Base-by-base conservation (phyloP, 1,139 yeast genomes). In the Diutina scorzettiae region DNA sequence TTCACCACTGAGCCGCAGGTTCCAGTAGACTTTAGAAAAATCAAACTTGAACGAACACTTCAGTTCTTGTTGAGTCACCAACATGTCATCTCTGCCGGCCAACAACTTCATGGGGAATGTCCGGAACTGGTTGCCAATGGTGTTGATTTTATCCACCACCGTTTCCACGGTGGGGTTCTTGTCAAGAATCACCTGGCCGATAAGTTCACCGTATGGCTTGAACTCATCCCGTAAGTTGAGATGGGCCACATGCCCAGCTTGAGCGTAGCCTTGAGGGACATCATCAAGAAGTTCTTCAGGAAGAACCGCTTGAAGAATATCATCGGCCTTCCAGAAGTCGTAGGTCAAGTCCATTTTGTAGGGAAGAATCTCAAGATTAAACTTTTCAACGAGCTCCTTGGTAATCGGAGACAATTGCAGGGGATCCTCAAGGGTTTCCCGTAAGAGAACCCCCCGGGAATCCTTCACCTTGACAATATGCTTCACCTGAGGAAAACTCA, bases 231-330 rank as follows among this genome's bases (percentile, higher is more conserved):
- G 69, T 41, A 93, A 62, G 53, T 93, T 93, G 53, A 93, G 61
- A 59, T 93, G 99, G 0, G 98, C 98, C 43, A 93, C 76, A 61
- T 93, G 98, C 0, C 99, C 99, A 0, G 95, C 95, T 42, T 81
- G 78, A 1, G 98, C 85, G 58, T 84, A 93, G 0, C 97, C 95
- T 1, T 91, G 71, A 0, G 98, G 99, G 5, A 83, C 68, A 45
- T 86, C 95, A 37, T 73, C 79, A 16, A 76, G 62, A 19, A 79
- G 62, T 17, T 78, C 66, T 44, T 76, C 82, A 0, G 99, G 98
- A 42, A 91, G 59, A 2, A 86, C 75, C 0, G 95, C 76, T 40
- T 71, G 64, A 40, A 91, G 65, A 16, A 91, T 81, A 51, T 91
- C 96, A 46, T 91, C 97, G 0, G 89, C 70, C 50, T 77, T 79